Evolutionary conservation across 352 stramenopile species (phyloP), one percentile per base, ranked within the genome.

Genomic region (Chrysophaeum taylorii): DNA sequence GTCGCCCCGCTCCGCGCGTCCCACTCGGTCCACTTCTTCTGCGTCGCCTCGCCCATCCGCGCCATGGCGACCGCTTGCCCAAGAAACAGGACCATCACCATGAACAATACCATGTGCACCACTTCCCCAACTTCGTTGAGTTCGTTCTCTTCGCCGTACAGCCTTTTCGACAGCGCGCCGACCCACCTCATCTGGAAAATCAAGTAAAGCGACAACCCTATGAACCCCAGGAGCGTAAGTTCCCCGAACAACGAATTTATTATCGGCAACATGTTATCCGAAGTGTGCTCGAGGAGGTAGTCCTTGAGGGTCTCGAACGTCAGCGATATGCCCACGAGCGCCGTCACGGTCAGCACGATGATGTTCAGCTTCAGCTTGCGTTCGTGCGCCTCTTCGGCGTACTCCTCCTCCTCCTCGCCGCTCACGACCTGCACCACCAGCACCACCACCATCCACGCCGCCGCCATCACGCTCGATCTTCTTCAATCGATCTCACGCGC

Each of bases 41-140:
- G 48, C 18, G 33, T 21, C 41, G 41, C 41, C 41, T 48, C 41
- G 14, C 41, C 41, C 14, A 48, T 14, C 41, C 41, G 41, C 41
- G 21, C 41, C 41, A 48, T 48, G 41, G 14, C 14, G 41, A 48
- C 41, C 41, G 52, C 52, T 23, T 63, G 52, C 2, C 4, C 29
- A 2, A 63, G 33, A 31, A 36, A 63, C 4, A 63, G 21, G 27
- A 63, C 29, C 52, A 63, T 63, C 27, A 63, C 52, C 9, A 63
- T 15, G 33, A 63, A 63, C 25, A 63, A 31, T 7, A 63, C 52
- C 52, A 63, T 63, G 29, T 63, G 52, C 25, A 63, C 52, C 52
- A 31, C 39, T 31, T 63, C 52, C 9, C 52, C 33, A 15, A 63
- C 27, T 31, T 63, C 52, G n/a, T n/a, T n/a, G n/a, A n/a, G n/a